A percentile compares a stretch with the other conserved stretches of the same genome.
Evolutionary conservation across 768 basidiomycete genomes (phyloP).

Genomic region (Tylopilus sp.): DNA sequence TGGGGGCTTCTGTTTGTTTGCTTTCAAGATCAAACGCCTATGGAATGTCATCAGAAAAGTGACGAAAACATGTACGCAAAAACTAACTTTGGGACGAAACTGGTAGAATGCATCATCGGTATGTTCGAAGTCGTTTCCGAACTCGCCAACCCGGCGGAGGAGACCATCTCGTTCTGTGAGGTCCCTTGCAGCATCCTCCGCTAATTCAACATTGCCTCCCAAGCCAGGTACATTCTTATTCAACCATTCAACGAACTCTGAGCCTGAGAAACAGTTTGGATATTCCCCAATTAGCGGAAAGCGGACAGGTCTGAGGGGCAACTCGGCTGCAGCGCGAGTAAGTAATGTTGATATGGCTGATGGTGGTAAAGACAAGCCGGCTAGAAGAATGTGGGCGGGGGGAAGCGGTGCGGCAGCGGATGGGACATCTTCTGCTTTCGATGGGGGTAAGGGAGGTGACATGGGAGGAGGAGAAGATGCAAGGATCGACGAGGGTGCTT

Average conservation of each 20-base stretch:
- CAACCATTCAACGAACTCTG: conserved; percentile 86
- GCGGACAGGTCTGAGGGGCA: conserved; percentile 68
- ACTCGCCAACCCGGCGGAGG: conserved; percentile 73
- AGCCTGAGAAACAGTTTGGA: conserved; percentile 81
- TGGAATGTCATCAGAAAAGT: conserved; percentile 18
- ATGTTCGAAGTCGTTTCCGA: conserved; percentile 78
- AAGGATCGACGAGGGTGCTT: conserved; percentile 31
- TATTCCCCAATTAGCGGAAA: conserved; percentile 84
- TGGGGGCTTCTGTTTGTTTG: conserved; percentile 22
- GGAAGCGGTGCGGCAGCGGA: conserved; percentile 36
- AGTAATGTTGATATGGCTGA: conserved; percentile 67
- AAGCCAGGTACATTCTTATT: conserved; percentile 75
- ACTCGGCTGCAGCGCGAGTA: conserved; percentile 63
- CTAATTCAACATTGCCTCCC: conserved; percentile 71
- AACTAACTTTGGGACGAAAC: conserved; percentile 70
- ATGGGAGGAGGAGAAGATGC: conserved; percentile 57
- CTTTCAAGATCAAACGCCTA: conserved; percentile 31
- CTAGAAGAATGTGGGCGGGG: conserved; percentile 62
- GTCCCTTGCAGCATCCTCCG: conserved; percentile 65
- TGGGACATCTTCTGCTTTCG: conserved; percentile 35
- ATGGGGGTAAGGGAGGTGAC: conserved; percentile 57
- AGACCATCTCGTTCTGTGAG: conserved; percentile 52
- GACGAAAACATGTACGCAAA: conserved; percentile 9
- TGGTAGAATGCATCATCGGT: conserved; percentile 81
- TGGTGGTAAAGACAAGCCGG: conserved; percentile 67